A percentile compares a stretch with the other conserved stretches of the same genome.
Evolutionary conservation across 805 yeast genomes (phyloP).

Genomic region (Metschnikowia lunata): DNA sequence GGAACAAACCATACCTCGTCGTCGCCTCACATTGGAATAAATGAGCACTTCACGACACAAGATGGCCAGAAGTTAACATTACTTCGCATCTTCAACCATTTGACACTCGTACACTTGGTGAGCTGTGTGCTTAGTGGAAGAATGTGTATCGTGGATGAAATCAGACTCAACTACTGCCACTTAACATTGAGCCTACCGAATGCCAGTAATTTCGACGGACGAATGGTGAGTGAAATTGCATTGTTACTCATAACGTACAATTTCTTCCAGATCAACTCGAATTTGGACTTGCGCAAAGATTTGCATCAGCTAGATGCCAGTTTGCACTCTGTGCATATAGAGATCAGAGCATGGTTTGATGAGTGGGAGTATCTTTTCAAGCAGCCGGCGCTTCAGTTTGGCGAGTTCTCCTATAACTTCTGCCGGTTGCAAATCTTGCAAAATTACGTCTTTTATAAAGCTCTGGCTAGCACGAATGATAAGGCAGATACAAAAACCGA

Average conservation of each 20-base stretch:
- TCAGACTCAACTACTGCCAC: slow-evolving; percentile 54
- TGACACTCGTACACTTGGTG: slow-evolving; percentile 63
- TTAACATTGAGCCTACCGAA: slow-evolving; percentile 52
- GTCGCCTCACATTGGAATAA: slow-evolving; percentile 9
- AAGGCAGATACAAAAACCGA: background rate
- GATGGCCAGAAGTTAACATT: slow-evolving; percentile 47
- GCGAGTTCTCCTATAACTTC: slow-evolving; percentile 66
- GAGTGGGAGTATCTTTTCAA: slow-evolving; percentile 67
- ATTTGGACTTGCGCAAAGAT: slow-evolving; percentile 9
- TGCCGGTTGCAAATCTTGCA: slow-evolving; percentile 49
- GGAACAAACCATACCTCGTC: background rate
- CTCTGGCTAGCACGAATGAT: background rate
- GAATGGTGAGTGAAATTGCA: slow-evolving; percentile 74
- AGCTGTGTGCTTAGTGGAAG: slow-evolving; percentile 64
- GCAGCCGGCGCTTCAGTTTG: slow-evolving; percentile 71
- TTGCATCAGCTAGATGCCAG: slow-evolving; percentile 17
- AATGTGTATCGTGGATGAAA: slow-evolving; percentile 56
- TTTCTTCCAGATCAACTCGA: slow-evolving; percentile 43
- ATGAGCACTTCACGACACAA: slow-evolving; percentile 20
- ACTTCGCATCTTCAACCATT: slow-evolving; percentile 67
- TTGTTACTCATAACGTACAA: slow-evolving; percentile 56
- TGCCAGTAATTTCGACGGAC: slow-evolving; percentile 76
- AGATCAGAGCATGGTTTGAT: slow-evolving; percentile 56
- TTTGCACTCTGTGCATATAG: slow-evolving; percentile 39
- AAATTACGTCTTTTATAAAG: slow-evolving; percentile 26